Evolutionary conservation across 1,284 basidiomycete genomes (phyloP).

Genomic region (Porphyrellus sp.): DNA sequence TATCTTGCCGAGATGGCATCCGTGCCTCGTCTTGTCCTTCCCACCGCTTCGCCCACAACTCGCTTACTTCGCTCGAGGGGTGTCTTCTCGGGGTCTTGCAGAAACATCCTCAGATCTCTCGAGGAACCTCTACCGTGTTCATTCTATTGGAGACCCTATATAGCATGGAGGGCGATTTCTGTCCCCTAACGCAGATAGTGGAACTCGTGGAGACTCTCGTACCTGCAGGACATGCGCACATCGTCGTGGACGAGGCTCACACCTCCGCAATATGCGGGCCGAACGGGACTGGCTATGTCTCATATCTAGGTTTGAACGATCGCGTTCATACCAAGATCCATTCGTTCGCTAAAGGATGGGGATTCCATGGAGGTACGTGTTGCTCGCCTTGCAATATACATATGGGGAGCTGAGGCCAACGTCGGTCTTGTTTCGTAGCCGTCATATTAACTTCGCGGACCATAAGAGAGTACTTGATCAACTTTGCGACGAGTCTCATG

Average conservation of each 20-base stretch:
- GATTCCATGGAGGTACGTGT: conserved; percentile 70
- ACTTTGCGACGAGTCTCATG: conserved; percentile 58
- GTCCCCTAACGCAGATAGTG: conserved; percentile 45
- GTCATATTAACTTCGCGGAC: conserved; percentile 48
- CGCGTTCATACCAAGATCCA: conserved; percentile 46
- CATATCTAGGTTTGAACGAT: conserved; percentile 35
- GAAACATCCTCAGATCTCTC: conserved; percentile 19
- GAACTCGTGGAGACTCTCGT: conserved; percentile 36
- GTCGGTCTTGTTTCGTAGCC: conserved; percentile 38
- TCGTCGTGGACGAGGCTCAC: conserved; percentile 57
- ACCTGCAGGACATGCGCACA: conserved; percentile 34
- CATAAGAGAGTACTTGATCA: conserved; percentile 53
- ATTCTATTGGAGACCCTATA: conserved; percentile 58
- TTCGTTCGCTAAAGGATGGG: conserved; percentile 54
- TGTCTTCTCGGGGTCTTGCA: conserved; percentile 31
- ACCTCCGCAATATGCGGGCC: conserved; percentile 45
- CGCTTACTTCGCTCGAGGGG: conserved; percentile 28
- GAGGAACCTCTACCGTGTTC: conserved; percentile 39
- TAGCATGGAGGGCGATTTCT: conserved; percentile 65
- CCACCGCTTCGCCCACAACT: conserved; percentile 49
- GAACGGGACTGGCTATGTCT: conserved; percentile 43
- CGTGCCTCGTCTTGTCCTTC: conserved; percentile 36
- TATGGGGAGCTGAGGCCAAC: too few species aligned
- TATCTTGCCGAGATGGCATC: conserved; percentile 59
- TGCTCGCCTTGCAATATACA: too few species aligned